Evolutionary conservation across 1,284 basidiomycete species (phyloP).

Genomic region (Malassezia pachydermatis): DNA sequence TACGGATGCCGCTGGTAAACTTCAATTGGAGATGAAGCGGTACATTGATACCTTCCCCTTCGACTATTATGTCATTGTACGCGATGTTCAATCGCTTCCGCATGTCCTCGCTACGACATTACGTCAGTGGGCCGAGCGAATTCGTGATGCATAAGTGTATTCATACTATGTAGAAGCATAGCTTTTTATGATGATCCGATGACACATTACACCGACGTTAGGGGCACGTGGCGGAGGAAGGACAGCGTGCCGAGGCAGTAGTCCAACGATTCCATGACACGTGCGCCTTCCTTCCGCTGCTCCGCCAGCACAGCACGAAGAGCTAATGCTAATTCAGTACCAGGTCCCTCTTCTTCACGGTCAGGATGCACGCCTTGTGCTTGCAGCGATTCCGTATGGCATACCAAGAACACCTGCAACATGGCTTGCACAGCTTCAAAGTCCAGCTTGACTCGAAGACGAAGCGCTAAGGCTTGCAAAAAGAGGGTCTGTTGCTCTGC

Average conservation of each 20-base stretch:
- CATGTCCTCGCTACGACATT: slow-evolving; percentile 82
- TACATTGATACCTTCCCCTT: slow-evolving; percentile 93
- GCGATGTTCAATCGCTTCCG: slow-evolving; percentile 81
- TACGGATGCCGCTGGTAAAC: slow-evolving; percentile 57
- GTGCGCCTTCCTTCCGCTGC: slow-evolving; percentile 27
- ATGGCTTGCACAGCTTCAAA: slow-evolving; percentile 92
- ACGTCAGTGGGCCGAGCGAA: slow-evolving; percentile 60
- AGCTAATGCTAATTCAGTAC: slow-evolving; percentile 56
- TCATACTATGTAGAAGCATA: background rate
- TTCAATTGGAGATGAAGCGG: slow-evolving; percentile 78
- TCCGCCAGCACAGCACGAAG: slow-evolving; percentile 25
- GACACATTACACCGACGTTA: slow-evolving; percentile 15
- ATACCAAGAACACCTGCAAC: slow-evolving; percentile 68
- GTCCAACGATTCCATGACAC: slow-evolving; percentile 35
- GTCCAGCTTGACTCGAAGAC: slow-evolving; percentile 69
- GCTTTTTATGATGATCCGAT: background rate
- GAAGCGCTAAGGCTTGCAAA: slow-evolving; percentile 62
- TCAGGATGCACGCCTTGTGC: slow-evolving; percentile 50
- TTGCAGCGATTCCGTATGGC: slow-evolving; percentile 71
- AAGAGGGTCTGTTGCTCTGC: slow-evolving; percentile 62
- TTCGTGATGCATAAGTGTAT: slow-evolving; percentile 29
- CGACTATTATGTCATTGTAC: slow-evolving; percentile 88
- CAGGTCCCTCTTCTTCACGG: background rate
- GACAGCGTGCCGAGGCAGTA: slow-evolving; percentile 40
- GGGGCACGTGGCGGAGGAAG: slow-evolving; percentile 39